Conservation (phyloP, 371 early-diverging fungal species). For the Sporodiniella umbellata region DNA sequence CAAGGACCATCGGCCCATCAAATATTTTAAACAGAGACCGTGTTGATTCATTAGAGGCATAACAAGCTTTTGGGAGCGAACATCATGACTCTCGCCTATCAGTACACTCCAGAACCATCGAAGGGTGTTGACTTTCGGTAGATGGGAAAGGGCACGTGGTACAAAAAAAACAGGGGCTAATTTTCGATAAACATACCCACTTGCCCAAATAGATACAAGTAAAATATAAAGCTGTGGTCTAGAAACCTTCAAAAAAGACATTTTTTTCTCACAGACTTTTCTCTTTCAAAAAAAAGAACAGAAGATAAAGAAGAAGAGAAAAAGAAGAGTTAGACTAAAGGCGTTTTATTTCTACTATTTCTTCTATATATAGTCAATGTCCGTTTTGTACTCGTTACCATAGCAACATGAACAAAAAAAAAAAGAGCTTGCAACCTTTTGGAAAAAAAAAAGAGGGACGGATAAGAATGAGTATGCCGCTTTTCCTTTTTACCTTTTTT, state of each 20-base stretch:
- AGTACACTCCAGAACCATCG: constrained; percentile 21
- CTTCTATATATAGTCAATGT: constrained; percentile 1
- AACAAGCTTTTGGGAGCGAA: constrained; percentile 11
- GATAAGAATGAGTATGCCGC: too few relatives aligned
- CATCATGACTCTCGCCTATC: constrained; percentile 19
- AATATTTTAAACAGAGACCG: constrained; percentile 28
- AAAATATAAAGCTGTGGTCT: background rate
- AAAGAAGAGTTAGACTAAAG: background rate
- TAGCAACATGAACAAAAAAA: too few relatives aligned
- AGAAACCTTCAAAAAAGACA: background rate
- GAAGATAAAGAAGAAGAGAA: background rate
- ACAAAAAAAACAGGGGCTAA: constrained; percentile 4
- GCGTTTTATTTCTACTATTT: background rate
- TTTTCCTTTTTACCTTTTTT: too few relatives aligned
- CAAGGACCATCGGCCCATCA: constrained; percentile 20
- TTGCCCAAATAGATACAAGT: background rate
- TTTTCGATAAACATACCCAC: background rate
- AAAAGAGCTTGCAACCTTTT: too few relatives aligned
- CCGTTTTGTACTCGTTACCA: background rate
- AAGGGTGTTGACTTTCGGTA: constrained; percentile 22
- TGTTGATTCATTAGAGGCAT: constrained; percentile 22
- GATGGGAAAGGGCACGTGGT: constrained; percentile 19
- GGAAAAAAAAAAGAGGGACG: too few relatives aligned
- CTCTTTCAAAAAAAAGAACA: background rate
- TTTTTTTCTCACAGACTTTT: background rate